Conservation (phyloP, 208 protist genomes). For the Trypanosomatidae sp. region DNA sequence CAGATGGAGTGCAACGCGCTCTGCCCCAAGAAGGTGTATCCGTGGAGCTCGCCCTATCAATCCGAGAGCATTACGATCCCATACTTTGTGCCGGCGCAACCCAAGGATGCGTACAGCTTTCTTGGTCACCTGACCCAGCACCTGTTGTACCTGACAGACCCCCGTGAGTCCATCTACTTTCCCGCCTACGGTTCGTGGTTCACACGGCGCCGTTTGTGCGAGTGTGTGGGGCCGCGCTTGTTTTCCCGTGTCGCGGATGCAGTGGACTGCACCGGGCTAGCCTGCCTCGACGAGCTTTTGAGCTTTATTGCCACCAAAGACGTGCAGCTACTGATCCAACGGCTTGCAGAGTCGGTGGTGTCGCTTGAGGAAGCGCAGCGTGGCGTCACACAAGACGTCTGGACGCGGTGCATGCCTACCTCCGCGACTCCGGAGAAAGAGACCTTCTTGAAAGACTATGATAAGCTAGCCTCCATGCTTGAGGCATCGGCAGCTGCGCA, state of each 20-base stretch:
- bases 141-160: conserved; percentile 88
- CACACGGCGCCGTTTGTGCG: conserved; percentile 38
- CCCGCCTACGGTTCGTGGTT: conserved; percentile 88
- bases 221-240: conserved; percentile 85
- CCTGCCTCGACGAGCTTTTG: conserved; percentile 86
- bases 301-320: conserved; percentile 93
- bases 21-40: conserved; percentile 92
- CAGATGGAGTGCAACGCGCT: conserved; percentile 97
- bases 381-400: conserved; percentile 13
- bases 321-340: conserved; percentile 61
- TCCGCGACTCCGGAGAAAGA: conserved; percentile 9
- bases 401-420: conserved; percentile 25
- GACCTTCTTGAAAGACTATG: conserved; percentile 35
- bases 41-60: conserved; percentile 91
- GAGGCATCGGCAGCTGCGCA: not conserved
- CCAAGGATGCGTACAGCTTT: conserved; percentile 65
- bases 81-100: conserved; percentile 54
- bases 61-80: conserved; percentile 94
- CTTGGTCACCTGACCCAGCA: conserved; percentile 94
- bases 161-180: conserved; percentile 77
- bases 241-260: conserved; percentile 83
- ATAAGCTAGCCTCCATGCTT: conserved; percentile 30
- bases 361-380: conserved; percentile 9
- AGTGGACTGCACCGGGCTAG: conserved; percentile 79
- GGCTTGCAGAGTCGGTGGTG: conserved; percentile 27